Evolutionary conservation across 2,329 filamentous ascomycete genomes (phyloP).

Genomic region (Sporothrix curviconia): DNA sequence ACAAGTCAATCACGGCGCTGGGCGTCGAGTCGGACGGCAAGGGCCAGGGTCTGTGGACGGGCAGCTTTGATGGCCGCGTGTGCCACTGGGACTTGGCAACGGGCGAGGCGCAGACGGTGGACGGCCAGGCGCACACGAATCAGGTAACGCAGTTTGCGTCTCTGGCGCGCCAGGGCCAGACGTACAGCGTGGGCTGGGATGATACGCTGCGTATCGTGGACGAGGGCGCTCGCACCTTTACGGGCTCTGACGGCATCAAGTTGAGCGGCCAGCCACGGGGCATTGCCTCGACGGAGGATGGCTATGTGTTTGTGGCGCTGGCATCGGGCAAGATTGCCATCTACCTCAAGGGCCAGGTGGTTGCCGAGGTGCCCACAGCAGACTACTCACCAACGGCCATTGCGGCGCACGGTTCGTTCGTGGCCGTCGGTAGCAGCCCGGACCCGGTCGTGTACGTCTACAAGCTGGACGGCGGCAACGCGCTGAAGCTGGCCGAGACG

Average conservation of each 20-base stretch:
- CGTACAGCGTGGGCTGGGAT: conserved; percentile 92
- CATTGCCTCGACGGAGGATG: conserved; percentile 47
- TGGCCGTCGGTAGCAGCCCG: conserved; percentile 68
- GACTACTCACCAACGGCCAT: conserved; percentile 62
- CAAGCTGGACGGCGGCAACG: conserved; percentile 50
- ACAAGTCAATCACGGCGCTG: conserved; percentile 82
- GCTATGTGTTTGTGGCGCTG: conserved; percentile 52
- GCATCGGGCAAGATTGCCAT: conserved; percentile 40
- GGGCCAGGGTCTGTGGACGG: conserved; percentile 68
- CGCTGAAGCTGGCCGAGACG: conserved; percentile 47
- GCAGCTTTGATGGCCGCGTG: conserved; percentile 85
- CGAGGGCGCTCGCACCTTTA: conserved; percentile 65
- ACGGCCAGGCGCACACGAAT: conserved; percentile 78
- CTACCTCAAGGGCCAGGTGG: conserved; percentile 55
- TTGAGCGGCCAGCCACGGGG: conserved; percentile 77
- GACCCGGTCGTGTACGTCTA: conserved; percentile 70
- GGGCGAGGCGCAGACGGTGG: conserved; percentile 63
- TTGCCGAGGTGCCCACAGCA: conserved; percentile 50
- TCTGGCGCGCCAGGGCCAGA: conserved; percentile 51
- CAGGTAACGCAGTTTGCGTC: conserved; percentile 73
- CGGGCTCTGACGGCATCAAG: conserved; percentile 53
- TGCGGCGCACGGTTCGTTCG: conserved; percentile 57
- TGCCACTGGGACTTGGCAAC: conserved; percentile 73
- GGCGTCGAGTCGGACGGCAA: conserved; percentile 49
- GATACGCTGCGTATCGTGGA: conserved; percentile 80